Evolutionary conservation across 192 early-diverging fungal species (phyloP).

Genomic region (Coemansia sp.): DNA sequence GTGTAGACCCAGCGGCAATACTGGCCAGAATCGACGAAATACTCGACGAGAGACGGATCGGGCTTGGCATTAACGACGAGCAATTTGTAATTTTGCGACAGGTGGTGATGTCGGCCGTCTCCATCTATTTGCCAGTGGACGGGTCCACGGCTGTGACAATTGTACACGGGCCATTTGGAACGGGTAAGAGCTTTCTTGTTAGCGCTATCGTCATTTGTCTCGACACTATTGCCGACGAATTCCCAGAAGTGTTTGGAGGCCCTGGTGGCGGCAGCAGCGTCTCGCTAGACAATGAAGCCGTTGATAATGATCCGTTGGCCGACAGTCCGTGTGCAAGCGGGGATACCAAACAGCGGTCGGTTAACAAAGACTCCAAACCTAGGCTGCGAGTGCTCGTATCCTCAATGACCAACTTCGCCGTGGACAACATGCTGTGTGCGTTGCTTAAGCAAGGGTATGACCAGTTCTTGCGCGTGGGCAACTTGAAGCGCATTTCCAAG

Average conservation of each 20-base stretch:
- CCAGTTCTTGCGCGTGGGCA: conserved; percentile 70
- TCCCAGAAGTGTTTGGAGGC: conserved; percentile 31
- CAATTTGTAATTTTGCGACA: conserved; percentile 25
- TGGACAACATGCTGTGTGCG: conserved; percentile 68
- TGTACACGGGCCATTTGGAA: conserved; percentile 62
- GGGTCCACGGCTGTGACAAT: conserved; percentile 28
- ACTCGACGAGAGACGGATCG: conserved; percentile 10
- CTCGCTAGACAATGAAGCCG: conserved; percentile 3
- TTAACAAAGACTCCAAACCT: conserved; percentile 9
- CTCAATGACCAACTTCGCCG: conserved; percentile 79
- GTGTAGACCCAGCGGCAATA: neutral
- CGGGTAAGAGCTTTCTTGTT: conserved; percentile 74
- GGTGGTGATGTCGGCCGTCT: conserved; percentile 34
- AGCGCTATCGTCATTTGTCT: conserved; percentile 63
- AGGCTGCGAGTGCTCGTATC: conserved; percentile 60
- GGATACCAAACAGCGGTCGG: conserved; percentile 17
- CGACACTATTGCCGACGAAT: conserved; percentile 55
- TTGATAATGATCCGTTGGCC: neutral
- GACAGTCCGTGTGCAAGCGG: neutral
- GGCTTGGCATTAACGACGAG: conserved; percentile 31
- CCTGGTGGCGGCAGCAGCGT: neutral
- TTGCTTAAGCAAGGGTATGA: conserved; percentile 64
- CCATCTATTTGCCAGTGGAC: conserved; percentile 29
- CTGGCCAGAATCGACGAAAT: conserved; percentile 5
- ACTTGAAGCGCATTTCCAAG: conserved; percentile 66